phyloP scores from a whole-genome alignment of 192 early-diverging fungal genomes.

The Ramicandelaber brevisporus region DNA sequence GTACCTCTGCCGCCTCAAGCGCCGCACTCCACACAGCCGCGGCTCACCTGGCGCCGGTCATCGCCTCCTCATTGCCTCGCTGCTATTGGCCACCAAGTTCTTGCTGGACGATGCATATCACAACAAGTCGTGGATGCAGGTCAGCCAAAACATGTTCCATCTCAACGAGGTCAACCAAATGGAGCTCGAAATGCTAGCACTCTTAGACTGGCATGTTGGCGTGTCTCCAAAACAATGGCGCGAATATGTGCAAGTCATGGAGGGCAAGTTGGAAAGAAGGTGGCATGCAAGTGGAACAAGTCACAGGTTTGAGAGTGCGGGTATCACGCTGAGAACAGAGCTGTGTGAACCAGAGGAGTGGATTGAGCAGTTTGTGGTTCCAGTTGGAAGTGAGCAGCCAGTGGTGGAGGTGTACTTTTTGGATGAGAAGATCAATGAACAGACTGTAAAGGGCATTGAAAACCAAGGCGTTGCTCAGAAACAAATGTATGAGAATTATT shows the following conservation, averaged over 20 bases:
- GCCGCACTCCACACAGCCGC: slow-evolving; percentile 20
- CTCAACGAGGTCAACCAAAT: slow-evolving; percentile 33
- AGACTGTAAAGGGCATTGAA: too few relatives aligned
- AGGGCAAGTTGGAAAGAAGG: slow-evolving; percentile 14
- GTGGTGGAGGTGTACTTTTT: too few relatives aligned
- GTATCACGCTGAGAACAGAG: too few relatives aligned
- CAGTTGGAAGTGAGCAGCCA: too few relatives aligned
- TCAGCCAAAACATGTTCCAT: slow-evolving; percentile 23
- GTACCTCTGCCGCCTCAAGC: slow-evolving; percentile 22
- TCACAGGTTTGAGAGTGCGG: too few relatives aligned
- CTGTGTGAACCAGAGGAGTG: too few relatives aligned
- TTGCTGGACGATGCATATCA: slow-evolving; percentile 39
- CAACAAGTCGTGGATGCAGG: slow-evolving; percentile 39
- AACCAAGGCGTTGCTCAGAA: too few relatives aligned
- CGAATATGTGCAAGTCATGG: slow-evolving; percentile 21
- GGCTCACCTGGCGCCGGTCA: slow-evolving; percentile 27
- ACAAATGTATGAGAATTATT: too few relatives aligned
- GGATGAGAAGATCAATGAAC: too few relatives aligned
- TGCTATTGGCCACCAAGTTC: slow-evolving; percentile 40
- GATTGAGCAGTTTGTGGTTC: too few relatives aligned
- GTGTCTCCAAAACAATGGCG: slow-evolving; percentile 23
- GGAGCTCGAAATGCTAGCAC: slow-evolving; percentile 32
- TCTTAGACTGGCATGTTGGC: slow-evolving; percentile 21
- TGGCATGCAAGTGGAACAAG: too few relatives aligned
- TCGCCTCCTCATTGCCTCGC: slow-evolving; percentile 32